These are phyloP conservation scores for Ormosia semicastrata DNA, from an alignment of 306 rosid genomes.

Conservation along the genomic window DNA sequence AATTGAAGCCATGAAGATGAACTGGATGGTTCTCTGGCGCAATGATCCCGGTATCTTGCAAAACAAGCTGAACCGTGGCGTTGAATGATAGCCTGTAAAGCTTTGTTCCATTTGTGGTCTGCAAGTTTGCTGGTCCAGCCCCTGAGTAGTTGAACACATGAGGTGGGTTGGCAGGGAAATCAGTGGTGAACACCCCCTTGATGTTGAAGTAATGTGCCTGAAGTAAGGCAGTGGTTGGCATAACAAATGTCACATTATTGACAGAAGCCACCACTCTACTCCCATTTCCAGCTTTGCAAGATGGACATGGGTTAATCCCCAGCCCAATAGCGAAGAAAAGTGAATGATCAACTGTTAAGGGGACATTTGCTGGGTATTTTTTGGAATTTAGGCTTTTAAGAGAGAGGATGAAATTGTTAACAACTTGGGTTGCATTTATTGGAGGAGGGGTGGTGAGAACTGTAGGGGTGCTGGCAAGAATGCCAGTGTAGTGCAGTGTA, in stretches of 20 bases:
- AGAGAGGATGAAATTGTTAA: slow-evolving; percentile 45
- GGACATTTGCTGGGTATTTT: slow-evolving; percentile 57
- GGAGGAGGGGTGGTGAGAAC: slow-evolving; percentile 59
- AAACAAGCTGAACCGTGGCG: slow-evolving; percentile 58
- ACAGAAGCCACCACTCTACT: slow-evolving; percentile 64
- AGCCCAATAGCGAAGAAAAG: slow-evolving; percentile 63
- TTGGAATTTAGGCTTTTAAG: slow-evolving; percentile 67
- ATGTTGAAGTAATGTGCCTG: slow-evolving; percentile 70
- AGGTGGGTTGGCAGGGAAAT: slow-evolving; percentile 69
- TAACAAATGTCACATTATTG: slow-evolving; percentile 77
- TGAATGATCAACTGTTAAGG: slow-evolving; percentile 50
- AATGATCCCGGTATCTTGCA: slow-evolving; percentile 71
- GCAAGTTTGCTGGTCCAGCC: slow-evolving; percentile 33
- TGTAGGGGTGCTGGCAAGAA: slow-evolving; percentile 43
- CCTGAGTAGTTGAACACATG: slow-evolving; percentile 57
- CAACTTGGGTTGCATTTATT: slow-evolving; percentile 63
- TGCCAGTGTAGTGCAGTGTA: slow-evolving; percentile 60
- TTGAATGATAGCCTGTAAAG: slow-evolving; percentile 55
- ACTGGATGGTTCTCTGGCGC: slow-evolving; percentile 75
- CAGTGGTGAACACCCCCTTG: slow-evolving; percentile 65
- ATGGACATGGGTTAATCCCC: slow-evolving; percentile 69
- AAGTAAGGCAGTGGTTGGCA: slow-evolving; percentile 74
- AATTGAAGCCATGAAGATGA: slow-evolving; percentile 82
- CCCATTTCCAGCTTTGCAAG: slow-evolving; percentile 69
- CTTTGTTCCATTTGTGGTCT: slow-evolving; percentile 57